These are phyloP conservation scores for Emergomyces pasteurianus DNA, from an alignment of 2,329 filamentous ascomycete species.

Conservation along the genomic window DNA sequence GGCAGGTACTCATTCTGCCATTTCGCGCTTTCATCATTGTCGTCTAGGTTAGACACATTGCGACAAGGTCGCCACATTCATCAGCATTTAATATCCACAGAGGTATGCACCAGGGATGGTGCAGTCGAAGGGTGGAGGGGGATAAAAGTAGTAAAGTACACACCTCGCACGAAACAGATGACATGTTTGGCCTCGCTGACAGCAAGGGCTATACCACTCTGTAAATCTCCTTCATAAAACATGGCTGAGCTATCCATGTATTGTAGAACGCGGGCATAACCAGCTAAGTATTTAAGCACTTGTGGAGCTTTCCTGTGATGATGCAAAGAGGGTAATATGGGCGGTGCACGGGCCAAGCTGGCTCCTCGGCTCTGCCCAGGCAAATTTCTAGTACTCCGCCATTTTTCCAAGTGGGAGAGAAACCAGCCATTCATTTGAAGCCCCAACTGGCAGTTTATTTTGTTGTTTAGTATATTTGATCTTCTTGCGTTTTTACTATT, in stretches of 20 bases:
- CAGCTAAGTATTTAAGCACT: too few relatives aligned
- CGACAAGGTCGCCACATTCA: neutral
- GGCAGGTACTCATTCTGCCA: slow-evolving; percentile 60
- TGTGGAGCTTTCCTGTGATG: neutral
- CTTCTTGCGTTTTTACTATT: neutral
- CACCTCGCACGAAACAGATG: slow-evolving; percentile 73
- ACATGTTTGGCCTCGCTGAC: slow-evolving; percentile 66
- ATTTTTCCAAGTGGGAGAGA: neutral
- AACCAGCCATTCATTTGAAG: neutral
- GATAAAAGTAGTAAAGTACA: slow-evolving; percentile 14
- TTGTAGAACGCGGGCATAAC: neutral
- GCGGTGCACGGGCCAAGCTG: slow-evolving; percentile 4
- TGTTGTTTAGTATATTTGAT: neutral
- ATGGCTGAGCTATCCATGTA: slow-evolving; percentile 36
- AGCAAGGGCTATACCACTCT: slow-evolving; percentile 67
- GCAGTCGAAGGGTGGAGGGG: neutral
- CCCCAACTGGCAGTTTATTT: neutral
- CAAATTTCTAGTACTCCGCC: neutral
- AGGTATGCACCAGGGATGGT: neutral
- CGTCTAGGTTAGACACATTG: slow-evolving; percentile 41
- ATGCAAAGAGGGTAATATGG: neutral
- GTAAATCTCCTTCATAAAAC: slow-evolving; percentile 72
- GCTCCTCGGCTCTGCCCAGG: neutral
- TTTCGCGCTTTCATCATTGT: slow-evolving; percentile 51
- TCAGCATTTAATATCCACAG: neutral